Conservation (phyloP, 1,284 basidiomycete genomes). For the Apiotrichum brassicae region DNA sequence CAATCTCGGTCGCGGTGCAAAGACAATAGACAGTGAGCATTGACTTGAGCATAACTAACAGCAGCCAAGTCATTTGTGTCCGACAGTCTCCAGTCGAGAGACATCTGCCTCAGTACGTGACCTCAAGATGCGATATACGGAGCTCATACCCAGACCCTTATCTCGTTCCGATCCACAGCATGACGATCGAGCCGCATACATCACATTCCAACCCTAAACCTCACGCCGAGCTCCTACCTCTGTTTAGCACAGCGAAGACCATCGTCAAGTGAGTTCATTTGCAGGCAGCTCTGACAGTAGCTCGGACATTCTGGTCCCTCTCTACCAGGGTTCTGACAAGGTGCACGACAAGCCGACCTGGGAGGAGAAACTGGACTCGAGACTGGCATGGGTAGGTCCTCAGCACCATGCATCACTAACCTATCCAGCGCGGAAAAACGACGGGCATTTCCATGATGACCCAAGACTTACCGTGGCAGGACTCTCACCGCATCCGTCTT, state of each 20-base stretch:
- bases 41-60: not conserved
- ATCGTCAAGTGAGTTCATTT: constrained; percentile 31
- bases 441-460: constrained; percentile 50
- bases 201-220: constrained; percentile 39
- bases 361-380: constrained; percentile 45
- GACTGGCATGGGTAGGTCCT: constrained; percentile 43
- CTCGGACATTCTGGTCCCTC: constrained; percentile 50
- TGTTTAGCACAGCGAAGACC: constrained; percentile 46
- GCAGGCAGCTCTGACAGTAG: not conserved
- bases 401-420: constrained; percentile 14
- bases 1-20: constrained; percentile 26
- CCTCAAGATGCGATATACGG: constrained; percentile 13
- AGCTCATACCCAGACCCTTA: constrained; percentile 32
- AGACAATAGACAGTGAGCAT: constrained; percentile 6
- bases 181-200: constrained; percentile 42
- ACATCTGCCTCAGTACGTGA: constrained; percentile 35
- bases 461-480: constrained; percentile 43
- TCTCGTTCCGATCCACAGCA: constrained; percentile 41
- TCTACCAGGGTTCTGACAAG: constrained; percentile 48
- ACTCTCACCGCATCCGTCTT: constrained; percentile 48
- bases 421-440: constrained; percentile 35
- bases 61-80: constrained; percentile 39
- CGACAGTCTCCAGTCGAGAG: constrained; percentile 37
- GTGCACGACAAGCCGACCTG: constrained; percentile 46
- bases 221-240: constrained; percentile 40